phyloP scores from a whole-genome alignment of 2,329 filamentous ascomycete species.

The Exophiala oligosperma region DNA sequence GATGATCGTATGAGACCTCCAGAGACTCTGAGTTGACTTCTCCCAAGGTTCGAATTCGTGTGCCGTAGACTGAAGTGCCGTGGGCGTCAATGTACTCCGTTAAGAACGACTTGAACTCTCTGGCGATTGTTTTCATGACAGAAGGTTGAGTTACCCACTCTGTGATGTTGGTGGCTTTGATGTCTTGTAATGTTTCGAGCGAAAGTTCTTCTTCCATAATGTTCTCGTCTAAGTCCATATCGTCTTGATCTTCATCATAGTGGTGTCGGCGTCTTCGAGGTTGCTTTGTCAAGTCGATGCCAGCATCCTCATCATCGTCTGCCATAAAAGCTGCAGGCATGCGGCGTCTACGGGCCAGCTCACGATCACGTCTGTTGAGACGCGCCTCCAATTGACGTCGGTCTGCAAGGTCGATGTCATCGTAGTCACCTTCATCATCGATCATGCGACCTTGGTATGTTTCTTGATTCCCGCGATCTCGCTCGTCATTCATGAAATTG shows the following conservation, averaged over 20 bases:
- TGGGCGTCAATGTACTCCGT: conserved; percentile 92
- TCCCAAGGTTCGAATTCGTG: conserved; percentile 90
- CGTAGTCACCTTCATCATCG: conserved; percentile 66
- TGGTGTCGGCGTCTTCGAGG: conserved; percentile 80
- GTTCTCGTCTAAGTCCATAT: conserved; percentile 83
- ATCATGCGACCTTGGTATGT: conserved; percentile 60
- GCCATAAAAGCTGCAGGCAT: conserved; percentile 65
- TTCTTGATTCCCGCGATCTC: conserved; percentile 47
- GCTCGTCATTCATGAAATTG: conserved; percentile 65
- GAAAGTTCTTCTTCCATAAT: conserved; percentile 96
- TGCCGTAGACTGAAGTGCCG: conserved; percentile 90
- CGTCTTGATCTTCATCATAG: conserved; percentile 93
- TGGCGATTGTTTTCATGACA: conserved; percentile 88
- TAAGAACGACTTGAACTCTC: conserved; percentile 96
- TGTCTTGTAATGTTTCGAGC: conserved; percentile 84
- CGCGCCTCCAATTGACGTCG: conserved; percentile 63
- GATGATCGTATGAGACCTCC: conserved; percentile 92
- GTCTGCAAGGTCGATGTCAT: conserved; percentile 58
- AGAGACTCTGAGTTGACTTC: conserved; percentile 95
- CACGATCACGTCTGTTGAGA: conserved; percentile 62
- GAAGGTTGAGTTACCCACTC: conserved; percentile 92
- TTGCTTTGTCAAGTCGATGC: conserved; percentile 81
- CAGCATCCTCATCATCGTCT: conserved; percentile 79
- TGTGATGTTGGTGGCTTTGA: conserved; percentile 88
- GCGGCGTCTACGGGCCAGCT: conserved; percentile 57